These are phyloP conservation scores for Casuarina cunninghamiana DNA, from an alignment of 306 rosid species.

Conservation along the genomic window DNA sequence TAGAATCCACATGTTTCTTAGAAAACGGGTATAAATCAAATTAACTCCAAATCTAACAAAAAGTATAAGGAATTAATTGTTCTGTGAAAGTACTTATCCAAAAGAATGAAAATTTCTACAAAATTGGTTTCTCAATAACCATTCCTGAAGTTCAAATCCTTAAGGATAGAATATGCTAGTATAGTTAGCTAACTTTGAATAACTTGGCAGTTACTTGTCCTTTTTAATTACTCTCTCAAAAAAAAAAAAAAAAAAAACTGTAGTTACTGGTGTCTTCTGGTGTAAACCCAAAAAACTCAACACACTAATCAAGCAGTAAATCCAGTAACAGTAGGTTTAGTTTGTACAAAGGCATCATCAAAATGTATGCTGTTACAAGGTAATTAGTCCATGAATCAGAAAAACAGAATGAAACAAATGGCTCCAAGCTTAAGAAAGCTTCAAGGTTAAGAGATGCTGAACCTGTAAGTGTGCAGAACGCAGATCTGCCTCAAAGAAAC, in stretches of 20 bases:
- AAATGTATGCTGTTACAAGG: not conserved
- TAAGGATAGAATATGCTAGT: not conserved
- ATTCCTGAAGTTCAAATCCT: not conserved
- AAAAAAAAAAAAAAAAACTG: not conserved
- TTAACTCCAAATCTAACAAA: not conserved
- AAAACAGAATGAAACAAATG: not conserved
- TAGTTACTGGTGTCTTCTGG: not conserved
- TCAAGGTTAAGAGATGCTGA: slow-evolving; percentile 19
- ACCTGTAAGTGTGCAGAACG: slow-evolving; percentile 98
- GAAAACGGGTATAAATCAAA: not conserved
- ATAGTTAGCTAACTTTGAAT: not conserved
- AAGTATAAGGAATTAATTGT: not conserved
- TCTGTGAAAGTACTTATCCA: not conserved
- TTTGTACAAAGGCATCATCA: not conserved
- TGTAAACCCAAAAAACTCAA: not conserved
- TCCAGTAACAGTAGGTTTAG: not conserved
- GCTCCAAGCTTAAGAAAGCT: not conserved
- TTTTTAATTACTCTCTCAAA: no score
- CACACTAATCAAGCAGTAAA: not conserved
- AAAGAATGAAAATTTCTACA: not conserved
- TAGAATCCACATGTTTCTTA: not conserved
- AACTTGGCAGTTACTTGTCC: not conserved
- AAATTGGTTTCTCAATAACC: not conserved
- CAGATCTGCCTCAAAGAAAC: slow-evolving; percentile 95
- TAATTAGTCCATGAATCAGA: slow-evolving; percentile 5